Conservation (phyloP, 371 early-diverging fungal genomes). For the Haplosporangium sp. region DNA sequence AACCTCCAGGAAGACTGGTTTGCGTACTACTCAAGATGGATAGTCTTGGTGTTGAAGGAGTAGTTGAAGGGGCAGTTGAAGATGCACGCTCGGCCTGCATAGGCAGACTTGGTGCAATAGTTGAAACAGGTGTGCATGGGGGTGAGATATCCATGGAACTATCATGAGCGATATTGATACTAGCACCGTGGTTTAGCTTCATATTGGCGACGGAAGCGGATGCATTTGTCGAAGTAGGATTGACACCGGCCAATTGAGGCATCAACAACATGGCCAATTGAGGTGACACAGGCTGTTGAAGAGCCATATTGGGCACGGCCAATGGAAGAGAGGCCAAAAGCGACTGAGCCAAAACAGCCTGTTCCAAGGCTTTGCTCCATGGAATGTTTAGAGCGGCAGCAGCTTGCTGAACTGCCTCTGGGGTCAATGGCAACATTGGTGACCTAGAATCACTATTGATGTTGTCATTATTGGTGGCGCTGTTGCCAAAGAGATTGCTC, state of each 20-base stretch:
- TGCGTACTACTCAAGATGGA: constrained; percentile 48
- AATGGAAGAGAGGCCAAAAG: constrained; percentile 40
- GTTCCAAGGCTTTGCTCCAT: constrained; percentile 50
- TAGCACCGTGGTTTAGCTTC: constrained; percentile 41
- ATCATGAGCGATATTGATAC: constrained; percentile 46
- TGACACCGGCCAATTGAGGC: not conserved
- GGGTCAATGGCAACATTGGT: constrained; percentile 38
- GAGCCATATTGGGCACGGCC: constrained; percentile 22
- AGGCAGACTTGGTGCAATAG: constrained; percentile 15
- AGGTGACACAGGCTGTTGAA: not conserved
- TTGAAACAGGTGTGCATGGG: constrained; percentile 22
- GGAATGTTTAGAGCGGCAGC: constrained; percentile 56
- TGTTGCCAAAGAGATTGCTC: constrained; percentile 12
- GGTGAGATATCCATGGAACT: constrained; percentile 38
- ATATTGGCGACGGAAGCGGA: constrained; percentile 10
- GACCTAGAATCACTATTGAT: not conserved
- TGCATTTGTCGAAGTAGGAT: not conserved
- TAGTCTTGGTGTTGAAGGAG: constrained; percentile 31
- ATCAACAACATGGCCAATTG: constrained; percentile 26
- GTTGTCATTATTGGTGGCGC: not conserved
- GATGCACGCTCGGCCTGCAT: constrained; percentile 16
- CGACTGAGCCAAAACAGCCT: constrained; percentile 50
- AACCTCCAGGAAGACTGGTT: constrained; percentile 13
- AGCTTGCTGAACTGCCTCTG: constrained; percentile 54
- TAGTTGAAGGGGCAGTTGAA: constrained; percentile 19